These are phyloP conservation scores for Dryadomyces quercivorus DNA, from an alignment of 2,329 filamentous ascomycete species.

Conservation along the genomic window DNA sequence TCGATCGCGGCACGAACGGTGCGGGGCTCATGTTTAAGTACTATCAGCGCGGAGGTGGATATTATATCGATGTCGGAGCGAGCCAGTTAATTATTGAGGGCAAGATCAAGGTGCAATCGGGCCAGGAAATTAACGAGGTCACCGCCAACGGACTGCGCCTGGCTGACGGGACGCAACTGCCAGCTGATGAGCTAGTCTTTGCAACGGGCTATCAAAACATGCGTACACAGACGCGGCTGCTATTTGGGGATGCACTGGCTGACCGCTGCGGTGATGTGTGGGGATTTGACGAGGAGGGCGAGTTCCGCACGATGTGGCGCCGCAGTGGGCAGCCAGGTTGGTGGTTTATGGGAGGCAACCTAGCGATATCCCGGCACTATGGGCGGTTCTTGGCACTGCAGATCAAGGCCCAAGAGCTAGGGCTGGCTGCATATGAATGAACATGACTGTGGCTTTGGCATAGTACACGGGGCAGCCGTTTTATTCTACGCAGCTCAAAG, in stretches of 20 bases:
- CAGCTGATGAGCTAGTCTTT: constrained; percentile 44
- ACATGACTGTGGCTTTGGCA: too few species aligned
- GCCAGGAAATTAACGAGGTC: constrained; percentile 35
- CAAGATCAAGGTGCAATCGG: constrained; percentile 41
- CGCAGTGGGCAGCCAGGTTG: constrained; percentile 49
- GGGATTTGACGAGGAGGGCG: constrained; percentile 44
- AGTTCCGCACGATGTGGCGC: constrained; percentile 46
- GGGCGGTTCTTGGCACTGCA: constrained; percentile 40
- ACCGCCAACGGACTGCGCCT: constrained; percentile 26
- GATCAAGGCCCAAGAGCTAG: constrained; percentile 29
- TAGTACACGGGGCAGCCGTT: too few species aligned
- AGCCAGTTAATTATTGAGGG: constrained; percentile 41
- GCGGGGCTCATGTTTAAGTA: constrained; percentile 46
- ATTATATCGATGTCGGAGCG: constrained; percentile 46
- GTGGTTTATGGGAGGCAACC: constrained; percentile 54
- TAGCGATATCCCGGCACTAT: constrained; percentile 48
- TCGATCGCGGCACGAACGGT: constrained; percentile 42
- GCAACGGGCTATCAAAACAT: constrained; percentile 54
- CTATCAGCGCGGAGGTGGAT: constrained; percentile 46
- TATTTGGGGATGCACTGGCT: constrained; percentile 50
- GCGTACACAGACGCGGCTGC: constrained; percentile 44
- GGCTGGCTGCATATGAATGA: constrained; percentile 6
- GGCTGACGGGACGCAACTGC: constrained; percentile 34
- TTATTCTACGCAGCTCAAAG: too few species aligned
- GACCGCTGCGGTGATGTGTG: constrained; percentile 46